phyloP scores from a whole-genome alignment of 78 protist species.

The Dictyostelium firmibasis region DNA sequence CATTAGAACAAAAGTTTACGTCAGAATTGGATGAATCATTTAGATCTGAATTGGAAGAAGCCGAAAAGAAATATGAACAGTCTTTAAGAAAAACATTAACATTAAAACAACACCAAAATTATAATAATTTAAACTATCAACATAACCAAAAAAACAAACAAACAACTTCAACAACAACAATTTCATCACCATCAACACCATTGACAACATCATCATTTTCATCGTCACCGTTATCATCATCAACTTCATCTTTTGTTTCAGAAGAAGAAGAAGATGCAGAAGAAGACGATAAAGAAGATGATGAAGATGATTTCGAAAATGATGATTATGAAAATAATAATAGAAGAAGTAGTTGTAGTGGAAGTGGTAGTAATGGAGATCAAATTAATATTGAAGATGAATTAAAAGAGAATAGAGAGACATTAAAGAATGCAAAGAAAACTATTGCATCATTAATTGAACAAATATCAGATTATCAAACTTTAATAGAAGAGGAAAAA shows the following conservation, averaged over 20 bases:
- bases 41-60: not conserved
- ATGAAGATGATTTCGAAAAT: constrained; percentile 3
- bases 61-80: not conserved
- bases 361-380: not conserved
- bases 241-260: not conserved
- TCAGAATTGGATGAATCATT: not conserved
- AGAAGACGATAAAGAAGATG: not conserved
- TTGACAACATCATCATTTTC: not conserved
- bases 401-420: not conserved
- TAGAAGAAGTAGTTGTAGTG: not conserved
- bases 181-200: not conserved
- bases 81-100: not conserved
- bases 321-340: not conserved
- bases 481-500: constrained; percentile 67
- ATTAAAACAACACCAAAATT: not conserved
- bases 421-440: constrained; percentile 33
- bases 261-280: not conserved
- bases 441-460: constrained; percentile 68
- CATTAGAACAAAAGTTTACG: not conserved
- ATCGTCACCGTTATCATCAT: not conserved
- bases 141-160: not conserved
- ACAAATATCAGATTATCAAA: constrained; percentile 72
- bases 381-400: constrained; percentile 12
- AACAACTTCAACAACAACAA: not conserved
- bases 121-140: too few species aligned